Base-by-base conservation (phyloP, 2,329 filamentous ascomycete genomes). In the Colletotrichum sp. region DNA sequence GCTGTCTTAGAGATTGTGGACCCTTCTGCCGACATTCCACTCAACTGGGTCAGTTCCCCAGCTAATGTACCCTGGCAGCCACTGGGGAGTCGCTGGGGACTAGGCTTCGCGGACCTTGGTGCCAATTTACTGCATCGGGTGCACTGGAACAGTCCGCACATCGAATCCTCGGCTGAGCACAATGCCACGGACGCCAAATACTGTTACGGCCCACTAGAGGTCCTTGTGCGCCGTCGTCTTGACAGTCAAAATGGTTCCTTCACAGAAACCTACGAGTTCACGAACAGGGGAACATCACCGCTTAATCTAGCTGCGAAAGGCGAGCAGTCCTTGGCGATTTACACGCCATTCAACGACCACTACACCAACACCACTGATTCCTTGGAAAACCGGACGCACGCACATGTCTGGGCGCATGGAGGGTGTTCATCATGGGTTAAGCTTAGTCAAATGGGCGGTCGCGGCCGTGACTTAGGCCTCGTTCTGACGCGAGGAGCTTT, bases 61-160 rank as follows among this genome's bases (percentile, higher is more conserved):
- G 60, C 58, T 15, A 77, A 77, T 56, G 75, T 73, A 15, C 67
- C 75, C 8, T 77, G 75, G 75, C 75, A 76, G 15, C 75, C 75
- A 13, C 36, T 72, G 13, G 75, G 75, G 5, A 77, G 75, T 36
- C 75, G 75, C 5, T 77, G 75, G 75, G 68, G 75, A 16, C 56
- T 76, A 6, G 73, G 75, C 5, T 77, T 68, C 32, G 58, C 74
- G 15, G 73, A 77, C 36, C 68, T 71, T 4, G 75, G 75, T 10
- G 34, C 34, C 10, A 15, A 68, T 43, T 30, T 67, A 8, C 68
- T 76, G 5, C 72, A 77, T 30, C 72, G 75, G 6, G 16, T 66
- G 25, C 75, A 56, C 12, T 77, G 75, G 75, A 77, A 71, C 30
- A 69, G 28, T 30, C 73, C 68, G 8, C 68, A 61, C 12, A 55